Base-by-base conservation (phyloP, 805 yeast genomes). In the Grigorovia jiainica region DNA sequence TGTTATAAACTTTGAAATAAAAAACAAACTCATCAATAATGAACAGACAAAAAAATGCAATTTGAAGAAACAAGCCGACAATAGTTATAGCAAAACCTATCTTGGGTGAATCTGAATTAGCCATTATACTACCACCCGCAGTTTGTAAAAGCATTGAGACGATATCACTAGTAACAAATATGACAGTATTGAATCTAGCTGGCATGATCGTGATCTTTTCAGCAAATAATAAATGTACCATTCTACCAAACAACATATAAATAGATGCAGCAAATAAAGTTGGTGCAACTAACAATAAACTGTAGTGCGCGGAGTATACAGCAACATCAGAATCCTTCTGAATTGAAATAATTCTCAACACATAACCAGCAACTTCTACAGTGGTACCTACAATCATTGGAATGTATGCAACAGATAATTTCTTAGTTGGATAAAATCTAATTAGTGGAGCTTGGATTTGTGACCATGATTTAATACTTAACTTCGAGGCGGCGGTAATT, bases 131-230 rank as follows among this genome's bases (percentile, higher is more conserved):
- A 34, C 62, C 67, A 23, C 67, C 67, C 17, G 48, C 45, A n/a
- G 53, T 55, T 48, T 62, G 67, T 32, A 61, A 25, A 4, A 58
- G 39, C 36, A 61, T 55, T 32, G 62, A 53, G 7, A 54, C 10
- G 9, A 61, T 48, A 46, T 63, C 67, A 16, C 64, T 63, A n/a
- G 42, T 11, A 6, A 62, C 62, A 51, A 61, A 62, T 9, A 58
- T 41, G 7, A 46, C 46, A 2, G 64, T 60, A 10, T 54, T 47
- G 36, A 44, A 54, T 37, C 49, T 50, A 5, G 52, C 37, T 7
- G 54, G 55, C 42, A 51, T 39, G 9, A 58, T 49, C 27, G 54
- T 30, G 16, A 45, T 37, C 8, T 47, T 41, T 32, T 44, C 48
- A 27, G 54, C 53, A 19, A 43, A 43, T 42, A 58, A 36, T 7